A percentile compares a stretch with the other conserved stretches of the same genome.
phyloP scores from a whole-genome alignment of 1,284 basidiomycete species.

The Ceratobasidium sp. region DNA sequence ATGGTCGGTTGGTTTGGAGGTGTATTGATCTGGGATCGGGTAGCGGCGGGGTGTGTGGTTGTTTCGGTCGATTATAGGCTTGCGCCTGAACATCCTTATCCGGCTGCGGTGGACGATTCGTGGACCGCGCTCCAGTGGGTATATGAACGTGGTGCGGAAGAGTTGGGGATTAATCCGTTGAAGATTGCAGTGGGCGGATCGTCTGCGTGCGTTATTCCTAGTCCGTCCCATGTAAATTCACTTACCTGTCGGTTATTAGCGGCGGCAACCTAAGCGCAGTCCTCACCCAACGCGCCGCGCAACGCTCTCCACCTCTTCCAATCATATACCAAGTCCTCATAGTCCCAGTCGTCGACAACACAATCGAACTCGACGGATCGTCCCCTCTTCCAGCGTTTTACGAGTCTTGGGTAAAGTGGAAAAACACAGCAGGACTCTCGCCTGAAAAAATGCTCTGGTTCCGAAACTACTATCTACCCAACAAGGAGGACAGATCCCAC shows the following conservation, averaged over 20 bases:
- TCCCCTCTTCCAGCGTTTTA: slow-evolving; percentile 51
- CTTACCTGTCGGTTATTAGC: background rate
- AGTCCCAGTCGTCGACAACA: slow-evolving; percentile 80
- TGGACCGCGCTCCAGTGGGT: slow-evolving; percentile 75
- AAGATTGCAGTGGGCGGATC: slow-evolving; percentile 71
- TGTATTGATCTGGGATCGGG: background rate
- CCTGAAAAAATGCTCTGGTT: slow-evolving; percentile 79
- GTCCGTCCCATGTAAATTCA: background rate
- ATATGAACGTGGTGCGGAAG: slow-evolving; percentile 57
- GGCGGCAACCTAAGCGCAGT: slow-evolving; percentile 79
- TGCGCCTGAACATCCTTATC: slow-evolving; percentile 78
- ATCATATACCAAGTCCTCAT: slow-evolving; percentile 72
- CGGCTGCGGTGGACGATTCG: slow-evolving; percentile 78
- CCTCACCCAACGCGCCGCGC: slow-evolving; percentile 69
- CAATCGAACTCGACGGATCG: slow-evolving; percentile 50
- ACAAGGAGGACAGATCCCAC: slow-evolving; percentile 66
- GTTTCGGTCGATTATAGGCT: slow-evolving; percentile 78
- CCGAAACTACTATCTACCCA: slow-evolving; percentile 72
- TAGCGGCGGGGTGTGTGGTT: slow-evolving; percentile 55
- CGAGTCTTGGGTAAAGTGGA: slow-evolving; percentile 67
- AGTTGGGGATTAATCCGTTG: slow-evolving; percentile 58
- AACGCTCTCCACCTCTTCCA: slow-evolving; percentile 63
- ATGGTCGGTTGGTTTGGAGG: background rate
- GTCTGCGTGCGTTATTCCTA: slow-evolving; percentile 65
- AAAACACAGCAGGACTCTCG: slow-evolving; percentile 67